phyloP scores from a whole-genome alignment of 768 basidiomycete genomes.

The Boletellus sp. region DNA sequence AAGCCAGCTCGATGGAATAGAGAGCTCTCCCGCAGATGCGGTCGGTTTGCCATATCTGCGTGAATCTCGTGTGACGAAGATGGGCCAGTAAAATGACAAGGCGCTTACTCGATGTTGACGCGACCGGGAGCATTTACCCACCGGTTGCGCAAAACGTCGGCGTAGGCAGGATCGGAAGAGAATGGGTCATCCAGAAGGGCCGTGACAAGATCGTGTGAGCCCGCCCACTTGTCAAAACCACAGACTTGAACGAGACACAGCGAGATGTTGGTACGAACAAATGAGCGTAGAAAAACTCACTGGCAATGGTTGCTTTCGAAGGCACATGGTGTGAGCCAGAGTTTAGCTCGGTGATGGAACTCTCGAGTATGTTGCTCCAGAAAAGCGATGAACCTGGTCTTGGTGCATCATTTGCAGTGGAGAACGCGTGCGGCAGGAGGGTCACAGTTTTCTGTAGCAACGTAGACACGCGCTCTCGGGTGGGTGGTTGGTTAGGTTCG shows the following conservation, averaged over 20 bases:
- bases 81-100: not conserved
- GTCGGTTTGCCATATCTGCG: slow-evolving; percentile 24
- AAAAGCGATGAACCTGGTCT: slow-evolving; percentile 36
- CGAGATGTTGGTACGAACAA: slow-evolving; percentile 1
- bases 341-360: slow-evolving; percentile 29
- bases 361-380: slow-evolving; percentile 45
- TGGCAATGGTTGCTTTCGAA: slow-evolving; percentile 43
- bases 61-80: not conserved
- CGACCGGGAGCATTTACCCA: slow-evolving; percentile 39
- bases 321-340: slow-evolving; percentile 31
- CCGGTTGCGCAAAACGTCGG: slow-evolving; percentile 42
- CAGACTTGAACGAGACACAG: slow-evolving; percentile 45
- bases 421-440: slow-evolving; percentile 44
- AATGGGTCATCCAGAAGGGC: slow-evolving; percentile 73
- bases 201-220: slow-evolving; percentile 56
- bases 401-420: slow-evolving; percentile 15
- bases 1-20: slow-evolving; percentile 52
- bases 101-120: slow-evolving; percentile 27
- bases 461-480: slow-evolving; percentile 35
- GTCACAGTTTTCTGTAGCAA: slow-evolving; percentile 48
- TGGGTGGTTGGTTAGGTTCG: not conserved
- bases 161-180: slow-evolving; percentile 45
- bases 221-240: slow-evolving; percentile 52
- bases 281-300: slow-evolving; percentile 33
- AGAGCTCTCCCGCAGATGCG: slow-evolving; percentile 26